Evolutionary conservation across 768 basidiomycete species (phyloP).

Genomic region (Psilocybe cyanescens): DNA sequence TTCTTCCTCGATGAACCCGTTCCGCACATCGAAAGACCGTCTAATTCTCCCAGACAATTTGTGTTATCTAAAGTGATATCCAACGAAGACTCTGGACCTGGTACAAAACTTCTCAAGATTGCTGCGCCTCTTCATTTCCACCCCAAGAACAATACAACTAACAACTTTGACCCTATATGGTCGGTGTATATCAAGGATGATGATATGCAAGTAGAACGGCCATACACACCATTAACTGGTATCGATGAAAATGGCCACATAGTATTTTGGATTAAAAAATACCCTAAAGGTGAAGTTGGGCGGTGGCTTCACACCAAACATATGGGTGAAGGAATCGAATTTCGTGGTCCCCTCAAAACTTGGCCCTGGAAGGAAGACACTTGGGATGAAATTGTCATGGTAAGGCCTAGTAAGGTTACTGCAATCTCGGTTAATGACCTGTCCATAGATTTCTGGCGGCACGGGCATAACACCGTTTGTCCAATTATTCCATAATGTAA

Average conservation of each 20-base stretch:
- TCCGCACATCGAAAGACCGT: constrained; percentile 41
- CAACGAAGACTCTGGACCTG: constrained; percentile 52
- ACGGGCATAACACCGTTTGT: constrained; percentile 88
- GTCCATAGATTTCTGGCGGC: constrained; percentile 77
- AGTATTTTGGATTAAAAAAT: constrained; percentile 82
- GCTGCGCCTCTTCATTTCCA: constrained; percentile 51
- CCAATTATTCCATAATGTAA: constrained; percentile 67
- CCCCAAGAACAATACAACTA: constrained; percentile 25
- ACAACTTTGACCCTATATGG: constrained; percentile 56
- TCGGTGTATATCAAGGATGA: constrained; percentile 85
- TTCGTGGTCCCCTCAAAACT: constrained; percentile 76
- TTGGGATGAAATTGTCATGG: constrained; percentile 87
- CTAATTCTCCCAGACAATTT: constrained; percentile 57
- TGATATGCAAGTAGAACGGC: constrained; percentile 86
- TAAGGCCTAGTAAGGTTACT: constrained; percentile 28
- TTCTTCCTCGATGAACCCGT: constrained; percentile 53
- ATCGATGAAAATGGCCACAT: constrained; percentile 69
- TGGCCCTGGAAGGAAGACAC: constrained; percentile 56
- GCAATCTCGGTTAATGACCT: not conserved
- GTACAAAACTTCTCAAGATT: constrained; percentile 69
- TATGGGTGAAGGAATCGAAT: constrained; percentile 69
- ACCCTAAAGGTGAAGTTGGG: constrained; percentile 78
- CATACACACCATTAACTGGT: constrained; percentile 82
- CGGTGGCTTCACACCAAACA: constrained; percentile 79
- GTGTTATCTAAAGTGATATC: constrained; percentile 62